These are phyloP conservation scores for Blastomyces gilchristii DNA, from an alignment of 2,329 filamentous ascomycete species.

Conservation along the genomic window DNA sequence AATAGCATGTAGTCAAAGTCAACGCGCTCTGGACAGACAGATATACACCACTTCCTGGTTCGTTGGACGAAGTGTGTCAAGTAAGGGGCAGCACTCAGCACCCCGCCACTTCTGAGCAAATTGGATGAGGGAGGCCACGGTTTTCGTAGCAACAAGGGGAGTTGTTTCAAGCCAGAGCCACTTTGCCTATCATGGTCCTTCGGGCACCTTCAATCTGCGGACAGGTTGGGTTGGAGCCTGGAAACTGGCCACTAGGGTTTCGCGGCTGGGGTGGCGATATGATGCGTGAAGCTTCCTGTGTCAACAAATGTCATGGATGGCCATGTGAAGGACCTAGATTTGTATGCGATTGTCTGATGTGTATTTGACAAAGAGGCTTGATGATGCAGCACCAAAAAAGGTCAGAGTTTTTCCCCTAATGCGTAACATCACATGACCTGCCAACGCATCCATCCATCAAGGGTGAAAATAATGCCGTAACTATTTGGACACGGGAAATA, in stretches of 20 bases:
- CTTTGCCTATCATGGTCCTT: neutral
- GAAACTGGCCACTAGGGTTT: neutral
- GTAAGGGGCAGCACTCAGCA: no score
- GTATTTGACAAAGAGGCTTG: no score
- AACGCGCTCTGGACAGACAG: no score
- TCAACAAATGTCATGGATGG: neutral
- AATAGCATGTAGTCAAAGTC: no score
- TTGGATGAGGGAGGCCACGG: neutral
- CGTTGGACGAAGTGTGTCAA: no score
- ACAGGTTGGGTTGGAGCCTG: neutral
- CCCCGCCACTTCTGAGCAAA: neutral
- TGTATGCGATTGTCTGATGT: no score
- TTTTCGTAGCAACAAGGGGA: neutral
- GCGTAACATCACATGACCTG: neutral
- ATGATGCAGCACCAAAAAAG: no score
- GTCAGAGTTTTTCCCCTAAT: neutral
- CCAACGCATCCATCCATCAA: neutral
- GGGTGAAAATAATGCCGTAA: no score
- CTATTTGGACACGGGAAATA: neutral
- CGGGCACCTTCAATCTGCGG: neutral
- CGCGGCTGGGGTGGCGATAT: neutral
- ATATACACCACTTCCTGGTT: no score
- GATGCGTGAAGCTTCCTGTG: neutral
- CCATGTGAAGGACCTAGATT: neutral
- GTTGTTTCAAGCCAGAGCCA: neutral